Evolutionary conservation across 1,139 yeast genomes (phyloP), one percentile per base, ranked within the genome.

Genomic region (Yamadazyma siamensis): DNA sequence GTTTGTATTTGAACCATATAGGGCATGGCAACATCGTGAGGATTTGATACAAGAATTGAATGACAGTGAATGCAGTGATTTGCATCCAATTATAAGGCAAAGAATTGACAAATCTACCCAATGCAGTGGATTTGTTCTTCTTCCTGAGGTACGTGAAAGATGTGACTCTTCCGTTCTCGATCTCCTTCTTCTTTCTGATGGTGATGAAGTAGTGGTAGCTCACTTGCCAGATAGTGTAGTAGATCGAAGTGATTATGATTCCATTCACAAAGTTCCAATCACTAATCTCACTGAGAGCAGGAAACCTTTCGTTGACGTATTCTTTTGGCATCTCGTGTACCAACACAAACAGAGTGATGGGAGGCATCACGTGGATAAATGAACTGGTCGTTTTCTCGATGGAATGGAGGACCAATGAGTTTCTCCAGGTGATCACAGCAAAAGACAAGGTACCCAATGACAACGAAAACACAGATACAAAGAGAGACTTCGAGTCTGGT

Each of bases 381-480:
- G 95, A 80, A 11, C 91, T 79, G 2, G 97, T 89, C n/a, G 91
- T 85, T 56, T 91, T 89, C 42, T 89, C 97, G 40, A 91, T 75
- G 12, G 94, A 82, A 51, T 91, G 98, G 29, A 91, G 67, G 6
- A 91, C 97, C 35, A 91, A 68, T 6, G 96, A 88, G 53, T 91
- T 91, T 47, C 95, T 71, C 98, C 98, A 91, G 0, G 96, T 86
- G 23, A 89, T 80, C 13, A 91, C 96, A 0, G 97, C 97, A 74
- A 87, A 89, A 7, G 95, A 76, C 32, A 91, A 61, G 0, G 96
- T 86, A 1, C 97, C 97, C 64, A 83, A 79, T 2, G 94, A 74
- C 36, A 91, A 75, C 10, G 96, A 83, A 58, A 86, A 89, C 44
- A 94, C 88, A 7, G 91, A 73, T 15, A 86, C 76, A 56, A 83